A percentile compares a stretch with the other conserved stretches of the same genome.
phyloP scores from a whole-genome alignment of 1,284 basidiomycete genomes.

The Ustilago esculenta region DNA sequence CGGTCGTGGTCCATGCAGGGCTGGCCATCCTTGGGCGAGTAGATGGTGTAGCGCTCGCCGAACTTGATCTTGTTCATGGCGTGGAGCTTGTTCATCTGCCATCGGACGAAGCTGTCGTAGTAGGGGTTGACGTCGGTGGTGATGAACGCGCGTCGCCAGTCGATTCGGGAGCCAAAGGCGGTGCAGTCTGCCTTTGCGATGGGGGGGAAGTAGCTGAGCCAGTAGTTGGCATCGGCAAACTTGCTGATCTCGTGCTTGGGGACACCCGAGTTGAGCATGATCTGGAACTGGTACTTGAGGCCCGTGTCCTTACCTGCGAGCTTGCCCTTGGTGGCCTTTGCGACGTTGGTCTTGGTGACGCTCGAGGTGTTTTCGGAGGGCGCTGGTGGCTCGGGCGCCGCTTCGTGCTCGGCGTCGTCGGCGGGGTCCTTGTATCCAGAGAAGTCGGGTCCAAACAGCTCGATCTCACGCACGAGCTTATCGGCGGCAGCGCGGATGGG shows the following conservation, averaged over 20 bases:
- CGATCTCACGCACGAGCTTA: slow-evolving; percentile 97
- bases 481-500: slow-evolving; percentile 98
- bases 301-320: slow-evolving; percentile 91
- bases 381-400: slow-evolving; percentile 37
- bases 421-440: slow-evolving; percentile 73
- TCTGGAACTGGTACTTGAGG: slow-evolving; percentile 97
- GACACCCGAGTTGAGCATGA: slow-evolving; percentile 86
- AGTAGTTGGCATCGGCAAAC: slow-evolving; percentile 91
- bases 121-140: slow-evolving; percentile 97
- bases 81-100: slow-evolving; percentile 96
- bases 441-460: slow-evolving; percentile 92
- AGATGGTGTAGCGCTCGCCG: slow-evolving; percentile 97
- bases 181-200: slow-evolving; percentile 87
- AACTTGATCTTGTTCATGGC: slow-evolving; percentile 74
- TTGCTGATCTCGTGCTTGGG: slow-evolving; percentile 89
- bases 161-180: slow-evolving; percentile 89
- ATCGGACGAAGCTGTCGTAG: slow-evolving; percentile 95
- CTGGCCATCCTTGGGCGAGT: slow-evolving; percentile 98
- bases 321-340: slow-evolving; percentile 96
- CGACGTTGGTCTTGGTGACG: slow-evolving; percentile 55
- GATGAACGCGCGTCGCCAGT: slow-evolving; percentile 95
- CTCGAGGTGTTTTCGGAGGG: slow-evolving; percentile 47
- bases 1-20: slow-evolving; percentile 99
- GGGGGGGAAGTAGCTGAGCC: slow-evolving; percentile 95
- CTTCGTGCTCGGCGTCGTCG: slow-evolving; percentile 70